Percentiles rank a stretch among this genome's conserved stretches.
Evolutionary conservation across 2,329 filamentous ascomycete species (phyloP).

Genomic region (Dryadomyces quercus-mongolicae): DNA sequence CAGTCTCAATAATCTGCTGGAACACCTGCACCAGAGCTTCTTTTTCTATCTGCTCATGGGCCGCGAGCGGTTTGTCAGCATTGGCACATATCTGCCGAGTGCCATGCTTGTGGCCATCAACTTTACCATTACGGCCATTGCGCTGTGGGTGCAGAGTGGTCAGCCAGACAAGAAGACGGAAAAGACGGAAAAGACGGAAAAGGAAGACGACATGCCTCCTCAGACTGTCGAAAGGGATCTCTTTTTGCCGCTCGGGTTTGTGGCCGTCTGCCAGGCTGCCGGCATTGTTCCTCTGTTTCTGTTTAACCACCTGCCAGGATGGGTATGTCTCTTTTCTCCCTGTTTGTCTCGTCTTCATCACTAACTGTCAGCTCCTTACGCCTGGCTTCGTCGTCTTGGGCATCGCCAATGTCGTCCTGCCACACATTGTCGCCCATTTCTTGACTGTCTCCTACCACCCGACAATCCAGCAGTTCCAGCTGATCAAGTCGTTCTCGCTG

Average conservation of each 20-base stretch:
- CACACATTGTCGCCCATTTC: slow-evolving; percentile 41
- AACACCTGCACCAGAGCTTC: slow-evolving; percentile 96
- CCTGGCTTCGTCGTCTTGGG: slow-evolving; percentile 47
- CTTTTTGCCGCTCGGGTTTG: slow-evolving; percentile 60
- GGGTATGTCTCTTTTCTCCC: too few relatives aligned
- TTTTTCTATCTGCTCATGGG: slow-evolving; percentile 98
- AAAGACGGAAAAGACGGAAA: slow-evolving; percentile 14
- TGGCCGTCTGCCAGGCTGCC: slow-evolving; percentile 61
- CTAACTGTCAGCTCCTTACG: slow-evolving; percentile 50
- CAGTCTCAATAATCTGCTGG: slow-evolving; percentile 89
- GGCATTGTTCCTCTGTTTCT: slow-evolving; percentile 71
- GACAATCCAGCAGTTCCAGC: slow-evolving; percentile 57
- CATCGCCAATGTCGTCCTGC: slow-evolving; percentile 40
- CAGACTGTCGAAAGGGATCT: slow-evolving; percentile 48
- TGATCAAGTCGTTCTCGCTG: slow-evolving; percentile 86
- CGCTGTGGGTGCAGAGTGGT: slow-evolving; percentile 86
- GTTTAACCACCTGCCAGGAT: slow-evolving; percentile 63
- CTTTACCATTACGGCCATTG: slow-evolving; percentile 91
- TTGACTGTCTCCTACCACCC: slow-evolving; percentile 40
- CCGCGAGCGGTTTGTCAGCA: slow-evolving; percentile 86
- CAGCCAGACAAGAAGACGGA: slow-evolving; percentile 20
- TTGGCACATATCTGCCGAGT: slow-evolving; percentile 90
- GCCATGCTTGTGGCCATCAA: slow-evolving; percentile 95
- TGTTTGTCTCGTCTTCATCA: too few relatives aligned
- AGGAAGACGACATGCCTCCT: slow-evolving; percentile 5